phyloP scores from a whole-genome alignment of 495 filamentous ascomycete species.

The Penicillium daleae region DNA sequence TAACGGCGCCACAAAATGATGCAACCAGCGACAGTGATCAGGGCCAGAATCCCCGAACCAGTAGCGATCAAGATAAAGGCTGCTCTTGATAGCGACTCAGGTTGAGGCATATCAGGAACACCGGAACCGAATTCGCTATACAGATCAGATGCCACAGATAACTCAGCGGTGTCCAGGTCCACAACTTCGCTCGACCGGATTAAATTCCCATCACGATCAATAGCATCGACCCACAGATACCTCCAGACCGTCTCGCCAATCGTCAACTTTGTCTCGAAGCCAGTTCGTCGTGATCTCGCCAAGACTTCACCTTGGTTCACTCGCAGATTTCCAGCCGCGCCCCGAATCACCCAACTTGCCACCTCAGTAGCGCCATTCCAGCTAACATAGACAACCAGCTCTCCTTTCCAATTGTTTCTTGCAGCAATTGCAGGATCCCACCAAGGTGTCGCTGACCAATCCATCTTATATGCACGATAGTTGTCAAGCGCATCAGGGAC shows the following conservation, averaged over 20 bases:
- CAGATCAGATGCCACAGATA: constrained; percentile 9
- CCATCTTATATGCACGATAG: constrained; percentile 29
- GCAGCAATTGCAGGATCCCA: constrained; percentile 26
- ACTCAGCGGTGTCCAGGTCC: constrained; percentile 16
- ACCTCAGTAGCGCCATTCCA: constrained; percentile 58
- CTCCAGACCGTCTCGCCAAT: constrained; percentile 16
- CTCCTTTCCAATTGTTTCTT: constrained; percentile 5
- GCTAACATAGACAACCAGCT: constrained; percentile 23
- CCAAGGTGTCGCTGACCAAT: constrained; percentile 27
- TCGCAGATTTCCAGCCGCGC: neutral
- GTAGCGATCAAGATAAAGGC: constrained; percentile 2
- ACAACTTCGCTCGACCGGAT: constrained; percentile 21
- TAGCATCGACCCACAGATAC: constrained; percentile 27
- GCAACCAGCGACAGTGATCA: neutral
- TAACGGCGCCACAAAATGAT: constrained; percentile 12
- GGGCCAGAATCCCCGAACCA: neutral
- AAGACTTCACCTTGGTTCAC: constrained; percentile 1
- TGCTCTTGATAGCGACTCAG: neutral
- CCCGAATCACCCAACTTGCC: constrained; percentile 18
- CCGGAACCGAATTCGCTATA: constrained; percentile 3
- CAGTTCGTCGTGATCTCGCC: constrained; percentile 14
- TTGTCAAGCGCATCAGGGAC: constrained; percentile 30
- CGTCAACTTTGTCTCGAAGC: constrained; percentile 29
- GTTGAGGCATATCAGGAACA: neutral
- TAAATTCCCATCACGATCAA: constrained; percentile 13